phyloP scores from a whole-genome alignment of 2,329 filamentous ascomycete genomes.

The Chrysoporthe puriensis region DNA sequence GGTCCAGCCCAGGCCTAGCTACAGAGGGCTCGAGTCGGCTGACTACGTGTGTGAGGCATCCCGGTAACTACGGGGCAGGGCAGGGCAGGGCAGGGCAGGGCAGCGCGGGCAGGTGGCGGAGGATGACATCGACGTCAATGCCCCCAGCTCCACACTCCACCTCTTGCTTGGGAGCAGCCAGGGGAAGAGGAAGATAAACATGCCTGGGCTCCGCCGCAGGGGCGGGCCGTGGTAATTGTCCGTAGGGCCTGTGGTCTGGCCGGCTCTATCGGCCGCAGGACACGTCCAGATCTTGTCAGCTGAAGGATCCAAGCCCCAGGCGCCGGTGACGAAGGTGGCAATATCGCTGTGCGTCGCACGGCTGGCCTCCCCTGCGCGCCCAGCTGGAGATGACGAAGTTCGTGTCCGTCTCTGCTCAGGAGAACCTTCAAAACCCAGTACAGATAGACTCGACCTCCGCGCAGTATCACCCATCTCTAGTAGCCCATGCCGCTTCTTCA shows the following conservation, averaged over 20 bases:
- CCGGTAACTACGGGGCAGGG: not conserved
- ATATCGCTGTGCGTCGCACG: not conserved
- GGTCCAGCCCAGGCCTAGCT: not conserved
- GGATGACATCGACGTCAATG: not conserved
- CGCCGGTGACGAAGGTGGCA: not conserved
- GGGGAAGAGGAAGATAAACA: not conserved
- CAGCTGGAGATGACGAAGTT: not conserved
- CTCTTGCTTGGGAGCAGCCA: not conserved
- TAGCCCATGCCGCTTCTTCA: slow-evolving; percentile 3
- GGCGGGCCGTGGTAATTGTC: slow-evolving; percentile 2
- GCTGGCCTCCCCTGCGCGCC: no score
- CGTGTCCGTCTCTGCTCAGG: not conserved
- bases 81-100: not conserved
- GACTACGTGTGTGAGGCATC: not conserved
- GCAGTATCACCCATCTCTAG: not conserved
- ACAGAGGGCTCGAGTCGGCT: not conserved
- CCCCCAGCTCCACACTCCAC: not conserved
- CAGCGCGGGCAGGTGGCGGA: no score
- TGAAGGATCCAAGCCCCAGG: not conserved
- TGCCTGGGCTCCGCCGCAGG: not conserved
- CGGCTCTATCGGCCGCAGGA: not conserved
- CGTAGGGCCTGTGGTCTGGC: not conserved
- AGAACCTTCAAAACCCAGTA: no score
- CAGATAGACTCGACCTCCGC: not conserved
- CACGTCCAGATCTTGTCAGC: not conserved